Base-by-base conservation (phyloP, 805 yeast species). In the Cyberlindnera xylosilytica region DNA sequence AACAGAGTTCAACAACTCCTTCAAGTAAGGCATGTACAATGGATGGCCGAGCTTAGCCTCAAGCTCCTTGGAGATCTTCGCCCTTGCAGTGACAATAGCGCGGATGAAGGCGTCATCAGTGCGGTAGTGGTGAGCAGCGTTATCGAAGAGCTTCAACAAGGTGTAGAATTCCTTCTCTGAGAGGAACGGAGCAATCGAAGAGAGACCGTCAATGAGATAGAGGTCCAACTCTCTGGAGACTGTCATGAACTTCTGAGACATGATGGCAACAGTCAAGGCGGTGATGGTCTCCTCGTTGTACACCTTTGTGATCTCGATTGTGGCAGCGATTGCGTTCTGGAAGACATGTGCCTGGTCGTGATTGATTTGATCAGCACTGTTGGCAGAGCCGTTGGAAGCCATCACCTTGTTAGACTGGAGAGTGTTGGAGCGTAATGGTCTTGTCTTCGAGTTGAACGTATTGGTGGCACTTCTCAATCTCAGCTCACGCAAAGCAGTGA, bases 241-340 rank as follows among this genome's bases (percentile, higher is more conserved):
- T 7, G 61, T 63, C 39, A 60, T 69, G 5, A 81, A 68, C 56
- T 89, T 90, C 59, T 90, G 97, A 12, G 87, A 78, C 43, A 93
- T 70, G 29, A 93, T 80, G 0, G 96, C 83, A 12, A 87, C 80
- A 0, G 95, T 81, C 50, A 93, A 71, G 3, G 85, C 81, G 15
- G 85, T 78, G 23, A 91, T 83, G 15, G 86, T 75, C 42, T 78
- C 80, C 50, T 85, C 93, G 34, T 77, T 73, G 54, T 86, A 83
- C 24, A 72, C 69, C 20, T 76, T 73, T 0, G 90, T 79, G 30
- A 90, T 75, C 36, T 79, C 79, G 34, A 80, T 73, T 8, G 83
- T 74, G 0, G 95, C 81, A 8, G 76, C 72, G 16, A 88, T 75
- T 20, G 89, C 79, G 57, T 88, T 87, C 44, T 75, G 71, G 58